Base-by-base conservation (phyloP, 805 yeast genomes). In the Lipomyces orientalis region DNA sequence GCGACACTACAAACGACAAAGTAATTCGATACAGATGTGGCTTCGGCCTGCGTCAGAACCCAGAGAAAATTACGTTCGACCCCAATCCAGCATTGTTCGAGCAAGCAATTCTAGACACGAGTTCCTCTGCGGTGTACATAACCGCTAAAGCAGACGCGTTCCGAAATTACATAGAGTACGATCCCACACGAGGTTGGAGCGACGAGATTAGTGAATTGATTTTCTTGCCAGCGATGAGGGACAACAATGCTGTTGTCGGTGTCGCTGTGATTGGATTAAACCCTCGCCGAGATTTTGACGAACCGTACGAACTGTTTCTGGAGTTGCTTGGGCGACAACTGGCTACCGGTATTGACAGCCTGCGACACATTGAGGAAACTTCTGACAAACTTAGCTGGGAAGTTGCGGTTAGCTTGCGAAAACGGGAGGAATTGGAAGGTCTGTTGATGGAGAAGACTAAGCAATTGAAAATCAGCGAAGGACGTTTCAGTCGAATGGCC, bases 251-350 rank as follows among this genome's bases (percentile, higher is more conserved):
- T 37, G 72, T 65, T 7, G 69, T 70, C 9, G 73, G 72, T 14
- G 72, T 69, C 10, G 72, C 72, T 9, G 61, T 70, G 16, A 65
- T 70, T 39, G 73, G 72, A 3, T 54, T 68, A 9, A 68, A 68
- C 34, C 73, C 73, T 14, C 68, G 73, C 0, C 62, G 72, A 14
- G 51, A 60, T 8, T 64, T 64, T 29, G 69, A 70, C 39, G 72
- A 69, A 33, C 72, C 68, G 3, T 70, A 70, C 57, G 67, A 64
- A 25, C 62, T 65, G 49, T 70, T 70, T 54, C 61, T 70, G 16
- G 72, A 69, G 60, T 55, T 70, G 9, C 66, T 70, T 7, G 72
- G 73, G 14, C 69, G 73, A 22, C 71, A 69, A n/a, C 49, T 70
- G 16, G 72, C 71, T 10, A 61, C 69, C 29, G 69, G 73, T 19